Evolutionary conservation across 805 yeast genomes (phyloP).

Genomic region (Blastobotrys mokoenaii): DNA sequence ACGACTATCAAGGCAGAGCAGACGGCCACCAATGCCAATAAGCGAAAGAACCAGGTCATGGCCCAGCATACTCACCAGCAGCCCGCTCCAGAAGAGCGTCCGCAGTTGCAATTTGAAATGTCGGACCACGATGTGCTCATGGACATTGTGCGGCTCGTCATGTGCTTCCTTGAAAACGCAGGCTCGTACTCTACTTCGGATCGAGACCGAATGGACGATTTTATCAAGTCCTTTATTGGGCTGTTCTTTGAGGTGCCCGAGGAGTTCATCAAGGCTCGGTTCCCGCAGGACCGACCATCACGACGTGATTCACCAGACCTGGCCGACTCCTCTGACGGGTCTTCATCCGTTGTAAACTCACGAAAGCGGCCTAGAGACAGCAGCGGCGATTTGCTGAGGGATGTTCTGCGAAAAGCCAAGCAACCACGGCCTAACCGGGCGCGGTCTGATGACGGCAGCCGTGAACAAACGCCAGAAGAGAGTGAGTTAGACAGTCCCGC

Average conservation of each 20-base stretch:
- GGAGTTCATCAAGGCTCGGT: slow-evolving; percentile 21
- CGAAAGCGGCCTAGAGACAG: slow-evolving; percentile 22
- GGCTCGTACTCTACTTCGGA: slow-evolving; percentile 75
- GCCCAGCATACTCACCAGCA: slow-evolving; percentile 37
- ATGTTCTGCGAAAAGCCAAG: slow-evolving; percentile 37
- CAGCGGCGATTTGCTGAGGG: slow-evolving; percentile 41
- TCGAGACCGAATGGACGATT: slow-evolving; percentile 64
- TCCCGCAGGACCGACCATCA: slow-evolving; percentile 8
- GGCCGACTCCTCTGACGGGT: slow-evolving; percentile 5
- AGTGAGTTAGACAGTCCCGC: slow-evolving; percentile 10
- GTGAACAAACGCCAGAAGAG: slow-evolving; percentile 6
- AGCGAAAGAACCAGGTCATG: slow-evolving; percentile 75
- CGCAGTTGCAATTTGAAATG: slow-evolving; percentile 55
- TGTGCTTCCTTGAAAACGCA: slow-evolving; percentile 56
- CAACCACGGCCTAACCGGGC: slow-evolving; percentile 7
- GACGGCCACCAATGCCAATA: slow-evolving; percentile 38
- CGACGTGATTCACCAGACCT: slow-evolving; percentile 2
- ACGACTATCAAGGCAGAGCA: slow-evolving; percentile 90
- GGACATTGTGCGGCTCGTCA: slow-evolving; percentile 64
- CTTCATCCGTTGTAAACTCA: slow-evolving; percentile 4
- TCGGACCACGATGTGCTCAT: slow-evolving; percentile 58
- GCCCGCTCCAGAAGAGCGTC: slow-evolving; percentile 64
- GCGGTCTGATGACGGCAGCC: not conserved
- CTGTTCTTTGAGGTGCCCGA: slow-evolving; percentile 51
- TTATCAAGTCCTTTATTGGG: slow-evolving; percentile 60